A percentile compares a stretch with the other conserved stretches of the same genome.
phyloP scores from a whole-genome alignment of 2,329 filamentous ascomycete species.

The Aspergillus latus region DNA sequence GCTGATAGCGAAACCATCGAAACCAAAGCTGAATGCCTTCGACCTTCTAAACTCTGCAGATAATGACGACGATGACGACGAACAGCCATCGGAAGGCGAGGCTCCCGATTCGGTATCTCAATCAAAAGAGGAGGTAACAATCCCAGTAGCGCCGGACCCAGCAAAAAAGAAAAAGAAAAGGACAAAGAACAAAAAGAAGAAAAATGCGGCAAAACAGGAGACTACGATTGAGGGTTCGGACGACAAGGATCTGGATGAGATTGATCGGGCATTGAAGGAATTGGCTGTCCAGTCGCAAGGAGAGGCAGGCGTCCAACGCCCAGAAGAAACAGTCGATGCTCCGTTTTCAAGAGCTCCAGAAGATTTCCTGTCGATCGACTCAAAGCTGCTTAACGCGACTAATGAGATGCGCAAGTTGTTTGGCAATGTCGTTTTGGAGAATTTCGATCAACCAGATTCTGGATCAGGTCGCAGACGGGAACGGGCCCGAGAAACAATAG shows the following conservation, averaged over 20 bases:
- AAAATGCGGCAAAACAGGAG: slow-evolving; percentile 46
- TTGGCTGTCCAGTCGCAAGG: slow-evolving; percentile 49
- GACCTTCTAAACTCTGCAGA: slow-evolving; percentile 52
- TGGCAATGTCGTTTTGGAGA: slow-evolving; percentile 63
- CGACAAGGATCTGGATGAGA: slow-evolving; percentile 57
- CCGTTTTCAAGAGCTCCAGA: slow-evolving; percentile 43
- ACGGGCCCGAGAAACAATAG: slow-evolving; percentile 50
- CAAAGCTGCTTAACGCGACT: slow-evolving; percentile 74
- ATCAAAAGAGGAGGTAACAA: slow-evolving; percentile 21
- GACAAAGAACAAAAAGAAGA: slow-evolving; percentile 64
- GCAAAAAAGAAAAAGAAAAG: slow-evolving; percentile 50
- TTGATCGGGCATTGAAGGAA: slow-evolving; percentile 63
- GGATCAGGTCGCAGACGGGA: slow-evolving; percentile 54
- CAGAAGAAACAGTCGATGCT: slow-evolving; percentile 38
- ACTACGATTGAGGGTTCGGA: slow-evolving; percentile 27
- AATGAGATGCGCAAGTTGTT: slow-evolving; percentile 88
- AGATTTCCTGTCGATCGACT: slow-evolving; percentile 62
- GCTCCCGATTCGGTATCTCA: slow-evolving; percentile 13
- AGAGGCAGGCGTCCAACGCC: slow-evolving; percentile 27
- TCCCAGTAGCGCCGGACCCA: slow-evolving; percentile 21
- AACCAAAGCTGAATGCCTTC: slow-evolving; percentile 54
- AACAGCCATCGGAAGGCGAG: slow-evolving; percentile 34
- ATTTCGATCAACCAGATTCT: slow-evolving; percentile 51
- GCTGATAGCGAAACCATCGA: slow-evolving; percentile 32
- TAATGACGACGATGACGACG: slow-evolving; percentile 39